phyloP scores from a whole-genome alignment of 164 flowering plant species.

The Vitis rupestris region DNA sequence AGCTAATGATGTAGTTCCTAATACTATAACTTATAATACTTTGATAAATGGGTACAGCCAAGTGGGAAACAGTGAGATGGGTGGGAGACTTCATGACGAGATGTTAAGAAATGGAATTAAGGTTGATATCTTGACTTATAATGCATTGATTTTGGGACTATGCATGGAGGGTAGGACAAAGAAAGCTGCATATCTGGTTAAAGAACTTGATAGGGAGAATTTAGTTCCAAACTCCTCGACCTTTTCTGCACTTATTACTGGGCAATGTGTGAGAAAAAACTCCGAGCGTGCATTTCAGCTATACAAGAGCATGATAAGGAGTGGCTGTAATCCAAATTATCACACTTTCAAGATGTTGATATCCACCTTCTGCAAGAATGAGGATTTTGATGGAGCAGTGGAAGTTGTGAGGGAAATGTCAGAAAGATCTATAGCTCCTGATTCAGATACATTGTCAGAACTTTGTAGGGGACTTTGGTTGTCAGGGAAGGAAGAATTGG shows the following conservation, averaged over 20 bases:
- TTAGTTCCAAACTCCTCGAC: constrained; percentile 78
- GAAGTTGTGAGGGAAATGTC: constrained; percentile 62
- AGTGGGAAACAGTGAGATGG: constrained; percentile 62
- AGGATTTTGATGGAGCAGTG: constrained; percentile 75
- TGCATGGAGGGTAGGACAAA: constrained; percentile 88
- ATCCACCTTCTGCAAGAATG: constrained; percentile 54
- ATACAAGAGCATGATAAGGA: constrained; percentile 66
- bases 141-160: constrained; percentile 73
- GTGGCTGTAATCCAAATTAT: constrained; percentile 64
- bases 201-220: constrained; percentile 61
- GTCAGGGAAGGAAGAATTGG: constrained; percentile 44
- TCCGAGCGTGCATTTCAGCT: constrained; percentile 71
- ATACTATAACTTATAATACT: constrained; percentile 68
- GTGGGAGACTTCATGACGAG: constrained; percentile 58
- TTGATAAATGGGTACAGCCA: constrained; percentile 71
- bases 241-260: constrained; percentile 71
- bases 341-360: constrained; percentile 54
- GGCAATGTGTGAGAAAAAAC: constrained; percentile 72
- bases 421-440: constrained; percentile 46
- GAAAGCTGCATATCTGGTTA: constrained; percentile 73
- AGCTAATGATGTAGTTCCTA: constrained; percentile 50
- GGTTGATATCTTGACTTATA: constrained; percentile 73
- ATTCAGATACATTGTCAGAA: constrained; percentile 34
- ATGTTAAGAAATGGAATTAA: constrained; percentile 59
- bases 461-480: constrained; percentile 48